A percentile compares a stretch with the other conserved stretches of the same genome.
These are phyloP conservation scores for Eucalyptus polyanthemos DNA, from an alignment of 345 rosid genomes.

Conservation along the genomic window DNA sequence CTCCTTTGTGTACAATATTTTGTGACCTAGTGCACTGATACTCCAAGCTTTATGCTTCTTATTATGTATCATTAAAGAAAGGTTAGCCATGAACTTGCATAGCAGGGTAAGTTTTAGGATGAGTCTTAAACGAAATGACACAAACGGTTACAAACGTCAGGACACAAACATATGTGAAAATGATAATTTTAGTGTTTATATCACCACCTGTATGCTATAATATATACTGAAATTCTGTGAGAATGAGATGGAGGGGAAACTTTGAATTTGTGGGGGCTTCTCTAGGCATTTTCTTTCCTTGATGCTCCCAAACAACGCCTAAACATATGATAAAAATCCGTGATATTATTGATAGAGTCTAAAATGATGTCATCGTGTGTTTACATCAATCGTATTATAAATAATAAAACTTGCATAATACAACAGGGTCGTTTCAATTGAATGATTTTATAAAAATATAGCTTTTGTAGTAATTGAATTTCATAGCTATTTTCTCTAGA, in stretches of 20 bases:
- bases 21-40: background rate
- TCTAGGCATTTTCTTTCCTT: background rate
- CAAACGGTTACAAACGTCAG: no score
- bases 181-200: no score
- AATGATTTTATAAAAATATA: background rate
- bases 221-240: background rate
- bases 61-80: background rate
- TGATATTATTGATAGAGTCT: background rate
- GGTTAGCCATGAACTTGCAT: background rate
- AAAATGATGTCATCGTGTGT: background rate
- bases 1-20: background rate
- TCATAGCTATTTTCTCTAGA: background rate
- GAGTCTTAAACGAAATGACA: no score
- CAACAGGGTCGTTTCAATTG: background rate
- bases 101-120: no score
- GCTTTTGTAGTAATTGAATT: background rate
- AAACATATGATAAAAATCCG: background rate
- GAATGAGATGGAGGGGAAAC: background rate
- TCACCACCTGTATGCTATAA: background rate
- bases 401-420: background rate
- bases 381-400: background rate
- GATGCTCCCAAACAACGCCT: background rate
- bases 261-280: background rate
- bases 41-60: background rate
- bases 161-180: no score